Base-by-base conservation (phyloP, 164 flowering plant genomes). In the Umbellularia californica region DNA sequence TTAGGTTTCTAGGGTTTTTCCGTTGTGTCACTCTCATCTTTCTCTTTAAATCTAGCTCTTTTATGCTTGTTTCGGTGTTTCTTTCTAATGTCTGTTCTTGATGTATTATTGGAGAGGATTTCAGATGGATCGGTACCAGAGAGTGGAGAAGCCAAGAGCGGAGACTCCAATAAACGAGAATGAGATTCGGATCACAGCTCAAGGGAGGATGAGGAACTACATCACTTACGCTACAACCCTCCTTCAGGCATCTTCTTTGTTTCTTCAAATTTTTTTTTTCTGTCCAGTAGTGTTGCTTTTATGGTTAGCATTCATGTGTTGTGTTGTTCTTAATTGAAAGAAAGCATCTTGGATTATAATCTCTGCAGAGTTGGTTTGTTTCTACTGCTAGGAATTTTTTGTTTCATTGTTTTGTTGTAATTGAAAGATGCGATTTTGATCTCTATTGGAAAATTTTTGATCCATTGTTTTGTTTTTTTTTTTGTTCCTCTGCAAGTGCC, bases 101-200 rank as follows among this genome's bases (percentile, higher is more conserved):
- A 30, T 41, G 47, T 41, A 7, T 41, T 41, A 9, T 41, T 41
- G 47, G 47, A 41, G n/a, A 14, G 41, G n/a, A 62, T 20, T 35
- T 30, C 51, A 77, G 82, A 81, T 79, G 82, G 81, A 79, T 74
- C 80, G 84, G 60, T 81, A 81, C 76, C 83, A 81, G 75, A 75
- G 81, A 68, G 83, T 81, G 72, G 83, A 81, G 83, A 81, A 78
- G 72, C 81, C 79, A 14, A 75, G 77, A 70, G 70, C 74, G 3
- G 83, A 76, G 12, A 76, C 83, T 70, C 81, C 81, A 24, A 81
- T 81, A 51, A 81, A 76, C 33, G 83, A 81, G 75, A 81, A 78
- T n/a, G 83, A 81, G 74, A 81, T 81, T 13, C 74, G 83, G 69
- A 81, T 81, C 28, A 81, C 83, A 27, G 76, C 83, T 33, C 81